phyloP scores from a whole-genome alignment of 129 eudicot species.

The Helianthus annuus region HanXRQr2.0-SUNRISE NC_035444.2:161756545-161757044 shows the following conservation, averaged over 20 bases:
- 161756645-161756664: constrained; percentile 49
- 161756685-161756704: no score
- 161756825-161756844: no score
- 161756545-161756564: constrained; percentile 56
- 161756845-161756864: no score
- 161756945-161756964: constrained; percentile 59
- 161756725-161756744: no score
- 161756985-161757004: constrained; percentile 58
- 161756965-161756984: constrained; percentile 52
- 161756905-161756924: constrained; percentile 19
- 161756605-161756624: constrained; percentile 70
- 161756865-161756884: no score
- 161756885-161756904: constrained; percentile 52
- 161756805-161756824: no score
- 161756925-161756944: constrained; percentile 44
- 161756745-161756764: no score
- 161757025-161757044: constrained; percentile 39
- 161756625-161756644: constrained; percentile 69
- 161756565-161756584: constrained; percentile 36
- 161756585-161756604: constrained; percentile 34
- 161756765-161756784: no score
- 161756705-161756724: no score
- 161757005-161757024: constrained; percentile 51
- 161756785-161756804: no score
- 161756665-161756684: no score